Evolutionary conservation across 2,329 filamentous ascomycete species (phyloP).

Genomic region (Trichoderma harzianum): DNA sequence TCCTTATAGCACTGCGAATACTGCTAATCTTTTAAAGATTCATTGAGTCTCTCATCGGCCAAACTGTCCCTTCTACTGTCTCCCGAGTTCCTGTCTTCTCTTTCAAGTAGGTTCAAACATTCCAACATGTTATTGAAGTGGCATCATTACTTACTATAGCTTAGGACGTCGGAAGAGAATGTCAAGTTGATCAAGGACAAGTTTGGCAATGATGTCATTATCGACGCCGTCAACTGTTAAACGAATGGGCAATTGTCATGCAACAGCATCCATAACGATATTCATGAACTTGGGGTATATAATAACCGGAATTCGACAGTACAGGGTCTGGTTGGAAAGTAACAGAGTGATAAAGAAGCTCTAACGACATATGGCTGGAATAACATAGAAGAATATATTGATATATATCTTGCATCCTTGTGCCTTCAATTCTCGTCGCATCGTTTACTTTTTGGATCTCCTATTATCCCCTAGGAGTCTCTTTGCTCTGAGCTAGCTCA

Average conservation of each 20-base stretch:
- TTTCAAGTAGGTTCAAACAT: not conserved
- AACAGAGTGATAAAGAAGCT: not conserved
- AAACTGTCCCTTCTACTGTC: not conserved
- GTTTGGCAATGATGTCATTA: not conserved
- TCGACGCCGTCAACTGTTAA: not conserved
- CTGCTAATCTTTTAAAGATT: not conserved
- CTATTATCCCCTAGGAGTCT: too few relatives aligned
- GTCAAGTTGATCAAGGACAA: not conserved
- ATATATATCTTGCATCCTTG: not conserved
- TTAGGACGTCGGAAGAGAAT: constrained; percentile 2
- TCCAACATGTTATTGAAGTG: not conserved
- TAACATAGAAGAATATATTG: not conserved
- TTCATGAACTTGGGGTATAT: not conserved
- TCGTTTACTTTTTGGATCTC: too few relatives aligned
- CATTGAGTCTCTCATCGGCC: not conserved
- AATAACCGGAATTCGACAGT: not conserved
- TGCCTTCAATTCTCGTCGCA: not conserved
- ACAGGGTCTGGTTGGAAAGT: not conserved
- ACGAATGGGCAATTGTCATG: not conserved
- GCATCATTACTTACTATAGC: not conserved
- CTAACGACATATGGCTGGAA: not conserved
- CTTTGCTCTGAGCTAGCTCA: too few relatives aligned
- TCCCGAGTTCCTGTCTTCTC: not conserved
- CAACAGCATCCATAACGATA: not conserved
- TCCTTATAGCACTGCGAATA: not conserved